Conservation (phyloP, 2,329 filamentous ascomycete genomes). For the Tolypocladium ophioglossoides region DNA sequence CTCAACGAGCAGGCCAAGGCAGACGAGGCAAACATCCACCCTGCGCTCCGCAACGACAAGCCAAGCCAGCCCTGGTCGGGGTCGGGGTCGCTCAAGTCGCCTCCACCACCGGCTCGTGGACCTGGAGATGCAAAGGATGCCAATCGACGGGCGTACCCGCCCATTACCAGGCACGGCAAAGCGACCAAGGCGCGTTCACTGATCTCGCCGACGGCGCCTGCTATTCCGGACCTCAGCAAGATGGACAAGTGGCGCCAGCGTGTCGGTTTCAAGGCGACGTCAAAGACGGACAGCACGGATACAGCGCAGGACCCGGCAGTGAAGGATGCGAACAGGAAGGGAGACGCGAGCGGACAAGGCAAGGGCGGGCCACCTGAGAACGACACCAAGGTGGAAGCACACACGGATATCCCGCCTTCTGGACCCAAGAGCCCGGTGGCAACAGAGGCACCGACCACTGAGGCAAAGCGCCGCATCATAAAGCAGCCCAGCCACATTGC, state of each 20-base stretch:
- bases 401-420: background rate
- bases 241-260: constrained; percentile 21
- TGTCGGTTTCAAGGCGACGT: constrained; percentile 12
- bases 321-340: background rate
- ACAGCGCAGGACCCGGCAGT: constrained; percentile 3
- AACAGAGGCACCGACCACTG: background rate
- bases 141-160: constrained; percentile 22
- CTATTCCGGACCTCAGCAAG: constrained; percentile 19
- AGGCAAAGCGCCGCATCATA: background rate
- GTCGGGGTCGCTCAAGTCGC: constrained; percentile 16
- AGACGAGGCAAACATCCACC: constrained; percentile 19
- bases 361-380: background rate
- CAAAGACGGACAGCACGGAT: background rate
- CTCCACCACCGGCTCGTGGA: constrained; percentile 6
- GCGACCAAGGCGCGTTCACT: constrained; percentile 15
- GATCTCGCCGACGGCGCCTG: constrained; percentile 15
- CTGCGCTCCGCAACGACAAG: constrained; percentile 20
- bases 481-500: background rate
- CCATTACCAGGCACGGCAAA: constrained; percentile 23
- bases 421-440: background rate
- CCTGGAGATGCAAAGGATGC: constrained; percentile 11
- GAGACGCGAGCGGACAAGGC: background rate
- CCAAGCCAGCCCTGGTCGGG: constrained; percentile 14
- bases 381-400: background rate
- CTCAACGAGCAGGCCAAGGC: constrained; percentile 14